phyloP scores from a whole-genome alignment of 257 asterid genomes.

The Solanum bulbocastanum region DNA sequence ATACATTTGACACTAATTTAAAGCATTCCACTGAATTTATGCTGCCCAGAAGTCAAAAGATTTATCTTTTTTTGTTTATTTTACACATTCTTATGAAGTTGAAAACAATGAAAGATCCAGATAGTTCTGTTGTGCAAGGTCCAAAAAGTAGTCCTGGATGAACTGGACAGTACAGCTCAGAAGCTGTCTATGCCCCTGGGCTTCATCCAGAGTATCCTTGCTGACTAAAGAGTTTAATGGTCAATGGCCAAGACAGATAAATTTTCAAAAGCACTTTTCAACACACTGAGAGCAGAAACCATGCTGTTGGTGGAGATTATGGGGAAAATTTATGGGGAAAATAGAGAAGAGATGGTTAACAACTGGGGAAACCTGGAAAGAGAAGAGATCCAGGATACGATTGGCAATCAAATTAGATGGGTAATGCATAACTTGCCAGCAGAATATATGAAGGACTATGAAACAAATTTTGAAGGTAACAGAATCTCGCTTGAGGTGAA shows the following conservation, averaged over 20 bases:
- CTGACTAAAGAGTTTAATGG: neutral
- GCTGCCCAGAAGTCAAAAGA: neutral
- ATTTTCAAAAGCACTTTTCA: neutral
- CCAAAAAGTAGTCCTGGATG: neutral
- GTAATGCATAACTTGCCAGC: neutral
- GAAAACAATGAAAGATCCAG: neutral
- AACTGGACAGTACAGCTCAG: neutral
- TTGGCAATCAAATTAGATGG: neutral
- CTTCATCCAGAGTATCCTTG: neutral
- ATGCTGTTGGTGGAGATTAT: neutral
- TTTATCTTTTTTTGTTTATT: neutral
- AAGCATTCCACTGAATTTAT: neutral
- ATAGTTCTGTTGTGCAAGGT: neutral
- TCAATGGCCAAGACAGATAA: neutral
- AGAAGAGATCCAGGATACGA: neutral
- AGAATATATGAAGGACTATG: neutral
- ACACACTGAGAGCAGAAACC: neutral
- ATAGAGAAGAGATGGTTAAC: neutral
- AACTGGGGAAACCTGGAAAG: neutral
- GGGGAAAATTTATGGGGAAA: neutral
- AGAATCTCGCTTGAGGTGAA: neutral
- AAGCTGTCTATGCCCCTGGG: neutral
- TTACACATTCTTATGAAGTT: neutral
- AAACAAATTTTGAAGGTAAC: neutral
- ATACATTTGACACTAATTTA: neutral